Percentiles rank a stretch among this genome's conserved stretches.
These are phyloP conservation scores for Colletotrichum chrysophilum DNA, from an alignment of 2,329 filamentous ascomycete species.

Conservation along the genomic window DNA sequence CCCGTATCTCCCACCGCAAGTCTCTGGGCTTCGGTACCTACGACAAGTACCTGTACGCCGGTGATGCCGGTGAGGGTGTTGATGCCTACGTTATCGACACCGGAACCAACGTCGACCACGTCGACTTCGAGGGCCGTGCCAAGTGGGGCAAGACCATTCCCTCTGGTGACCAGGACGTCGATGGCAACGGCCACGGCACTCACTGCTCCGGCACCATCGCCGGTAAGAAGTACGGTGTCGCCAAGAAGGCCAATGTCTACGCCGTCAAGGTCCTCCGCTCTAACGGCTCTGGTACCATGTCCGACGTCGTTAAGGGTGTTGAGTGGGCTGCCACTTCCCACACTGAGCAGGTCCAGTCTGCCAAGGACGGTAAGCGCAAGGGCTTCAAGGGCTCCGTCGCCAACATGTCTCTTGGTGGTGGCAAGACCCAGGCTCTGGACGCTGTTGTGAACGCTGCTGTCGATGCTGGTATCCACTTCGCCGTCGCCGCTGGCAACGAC, in stretches of 20 bases:
- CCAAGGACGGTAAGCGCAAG: slow-evolving; percentile 90
- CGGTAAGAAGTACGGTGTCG: slow-evolving; percentile 98
- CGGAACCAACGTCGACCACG: slow-evolving; percentile 90
- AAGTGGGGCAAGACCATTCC: slow-evolving; percentile 98
- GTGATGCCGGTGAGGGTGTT: slow-evolving; percentile 92
- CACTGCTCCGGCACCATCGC: slow-evolving; percentile 99
- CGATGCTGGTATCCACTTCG: slow-evolving; percentile 91
- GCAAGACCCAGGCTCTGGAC: slow-evolving; percentile 92
- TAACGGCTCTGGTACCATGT: slow-evolving; percentile 98
- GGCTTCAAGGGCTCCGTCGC: slow-evolving; percentile 98
- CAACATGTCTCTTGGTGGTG: slow-evolving; percentile 99
- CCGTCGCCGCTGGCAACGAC: slow-evolving; percentile 97
- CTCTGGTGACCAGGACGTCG: slow-evolving; percentile 78
- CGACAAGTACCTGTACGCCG: slow-evolving; percentile 97
- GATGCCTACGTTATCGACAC: slow-evolving; percentile 99
- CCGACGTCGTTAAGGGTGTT: slow-evolving; percentile 97
- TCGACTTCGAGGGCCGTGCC: slow-evolving; percentile 96
- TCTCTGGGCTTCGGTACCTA: slow-evolving; percentile 87
- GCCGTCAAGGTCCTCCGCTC: slow-evolving; percentile 98
- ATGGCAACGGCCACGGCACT: slow-evolving; percentile 98
- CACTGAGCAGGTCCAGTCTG: slow-evolving; percentile 73
- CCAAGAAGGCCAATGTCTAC: slow-evolving; percentile 97
- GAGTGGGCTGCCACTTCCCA: slow-evolving; percentile 90
- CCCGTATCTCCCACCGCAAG: slow-evolving; percentile 95
- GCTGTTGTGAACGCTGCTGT: slow-evolving; percentile 94